Base-by-base conservation (phyloP, 768 basidiomycete species). In the Termitomyces sp. region DNA sequence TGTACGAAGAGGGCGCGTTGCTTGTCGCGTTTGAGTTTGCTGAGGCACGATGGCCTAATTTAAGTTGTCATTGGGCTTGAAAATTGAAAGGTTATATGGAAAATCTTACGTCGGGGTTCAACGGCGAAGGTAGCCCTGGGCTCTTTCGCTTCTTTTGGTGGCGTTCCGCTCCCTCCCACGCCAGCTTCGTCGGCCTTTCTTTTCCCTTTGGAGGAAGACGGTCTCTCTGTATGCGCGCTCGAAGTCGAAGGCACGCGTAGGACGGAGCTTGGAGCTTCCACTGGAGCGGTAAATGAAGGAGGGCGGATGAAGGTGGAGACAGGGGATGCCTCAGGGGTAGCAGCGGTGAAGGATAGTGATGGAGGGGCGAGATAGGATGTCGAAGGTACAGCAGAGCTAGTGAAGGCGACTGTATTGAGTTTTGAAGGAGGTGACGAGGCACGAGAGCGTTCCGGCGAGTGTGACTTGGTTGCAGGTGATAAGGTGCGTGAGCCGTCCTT, bases 171-270 rank as follows among this genome's bases (percentile, higher is more conserved):
- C 16, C 78, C 72, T 58, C 84, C 85, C n/a, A 83, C 73, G 12
- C 67, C 75, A 42, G 73, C 73, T 61, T 89, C 88, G 43, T 87
- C 85, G 6, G 86, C 87, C 66, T 89, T 90, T 58, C 88, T 75
- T 68, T 90, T 90, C 7, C 85, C 85, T 62, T 76, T 81, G 32
- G 71, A 72, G 9, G 73, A 70, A 39, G 70, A 59, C 21, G 72
- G 70, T 56, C 73, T 72, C 56, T 72, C 69, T 27, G 35, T 25
- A 19, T 25, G 17, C 3, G 72, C 65, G 50, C 71, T 64, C 21
- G 73, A 67, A n/a, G 66, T 65, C 30, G 56, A 65, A 27, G 70
- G 61, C 17, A 63, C 64, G 54, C 61, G 64, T 45, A 72, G 56
- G 4, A 66, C 64, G 17, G 73, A 70, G 21, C 56, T 54, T 19